These are phyloP conservation scores for Lagenaria siceraria DNA, from an alignment of 306 rosid genomes.

Conservation along the genomic window DNA sequence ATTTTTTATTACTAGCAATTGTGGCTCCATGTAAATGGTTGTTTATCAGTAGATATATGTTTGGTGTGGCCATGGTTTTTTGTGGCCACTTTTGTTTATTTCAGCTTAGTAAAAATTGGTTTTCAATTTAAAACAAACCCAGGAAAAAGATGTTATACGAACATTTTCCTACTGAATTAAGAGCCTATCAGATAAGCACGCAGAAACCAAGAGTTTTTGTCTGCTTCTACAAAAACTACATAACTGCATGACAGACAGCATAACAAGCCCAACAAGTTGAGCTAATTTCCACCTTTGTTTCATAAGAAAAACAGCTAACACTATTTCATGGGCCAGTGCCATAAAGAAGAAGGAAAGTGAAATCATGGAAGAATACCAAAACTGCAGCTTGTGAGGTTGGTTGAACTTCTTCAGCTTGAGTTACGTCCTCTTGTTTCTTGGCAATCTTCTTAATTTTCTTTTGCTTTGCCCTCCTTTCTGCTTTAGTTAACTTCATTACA, in stretches of 20 bases:
- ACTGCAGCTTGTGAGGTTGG: constrained; percentile 69
- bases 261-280: neutral
- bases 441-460: constrained; percentile 60
- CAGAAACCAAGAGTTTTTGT: neutral
- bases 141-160: neutral
- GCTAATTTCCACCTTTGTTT: neutral
- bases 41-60: neutral
- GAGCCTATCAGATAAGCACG: neutral
- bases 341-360: neutral
- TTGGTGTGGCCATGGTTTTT: neutral
- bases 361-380: constrained; percentile 37
- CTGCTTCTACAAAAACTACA: neutral
- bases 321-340: neutral
- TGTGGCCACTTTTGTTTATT: neutral
- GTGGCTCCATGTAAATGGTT: neutral
- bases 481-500: constrained; percentile 55
- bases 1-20: neutral
- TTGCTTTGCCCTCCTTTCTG: constrained; percentile 74
- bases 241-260: neutral
- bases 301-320: neutral
- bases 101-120: neutral
- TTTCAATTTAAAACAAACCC: neutral
- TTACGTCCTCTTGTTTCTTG: constrained; percentile 55
- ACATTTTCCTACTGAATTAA: neutral
- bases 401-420: constrained; percentile 28